phyloP scores from a whole-genome alignment of 495 filamentous ascomycete genomes.

The Choiromyces venosus region DNA sequence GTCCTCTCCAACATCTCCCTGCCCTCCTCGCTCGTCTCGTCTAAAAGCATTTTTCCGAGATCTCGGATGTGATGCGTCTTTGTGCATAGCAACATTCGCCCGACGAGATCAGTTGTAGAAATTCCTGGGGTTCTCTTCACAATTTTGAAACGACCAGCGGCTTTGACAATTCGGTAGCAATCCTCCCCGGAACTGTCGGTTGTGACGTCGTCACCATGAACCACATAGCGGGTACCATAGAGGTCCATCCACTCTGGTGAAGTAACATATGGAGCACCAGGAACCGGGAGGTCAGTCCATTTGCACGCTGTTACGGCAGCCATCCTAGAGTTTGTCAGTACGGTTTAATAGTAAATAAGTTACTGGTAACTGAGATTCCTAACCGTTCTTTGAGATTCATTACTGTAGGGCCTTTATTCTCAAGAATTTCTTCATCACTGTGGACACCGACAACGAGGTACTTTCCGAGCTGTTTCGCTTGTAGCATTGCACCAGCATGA shows the following conservation, averaged over 20 bases:
- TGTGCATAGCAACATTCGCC: constrained; percentile 91
- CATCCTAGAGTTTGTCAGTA: constrained; percentile 42
- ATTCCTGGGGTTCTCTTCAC: constrained; percentile 96
- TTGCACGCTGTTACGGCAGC: constrained; percentile 89
- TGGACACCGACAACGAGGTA: constrained; percentile 89
- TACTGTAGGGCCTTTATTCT: constrained; percentile 96
- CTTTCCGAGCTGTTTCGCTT: constrained; percentile 77
- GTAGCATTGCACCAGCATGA: constrained; percentile 93
- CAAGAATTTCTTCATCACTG: constrained; percentile 87
- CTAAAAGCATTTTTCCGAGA: constrained; percentile 56
- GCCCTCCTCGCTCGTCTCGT: constrained; percentile 51
- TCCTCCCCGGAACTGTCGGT: constrained; percentile 81
- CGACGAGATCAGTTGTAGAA: constrained; percentile 93
- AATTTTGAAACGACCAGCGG: constrained; percentile 81
- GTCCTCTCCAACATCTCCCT: constrained; percentile 65
- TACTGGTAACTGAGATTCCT: neutral
- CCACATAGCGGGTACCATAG: constrained; percentile 87
- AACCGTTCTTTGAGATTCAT: constrained; percentile 82
- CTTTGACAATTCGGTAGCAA: constrained; percentile 95
- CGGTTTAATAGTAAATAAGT: neutral
- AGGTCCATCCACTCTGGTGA: constrained; percentile 86
- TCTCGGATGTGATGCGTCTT: constrained; percentile 80
- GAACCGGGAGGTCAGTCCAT: constrained; percentile 78
- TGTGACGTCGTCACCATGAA: constrained; percentile 87
- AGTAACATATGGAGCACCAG: constrained; percentile 91